Evolutionary conservation across 495 filamentous ascomycete genomes (phyloP), one percentile per base, ranked within the genome.

Genomic region (Aspergillus sclerotiicarbonarius): DNA sequence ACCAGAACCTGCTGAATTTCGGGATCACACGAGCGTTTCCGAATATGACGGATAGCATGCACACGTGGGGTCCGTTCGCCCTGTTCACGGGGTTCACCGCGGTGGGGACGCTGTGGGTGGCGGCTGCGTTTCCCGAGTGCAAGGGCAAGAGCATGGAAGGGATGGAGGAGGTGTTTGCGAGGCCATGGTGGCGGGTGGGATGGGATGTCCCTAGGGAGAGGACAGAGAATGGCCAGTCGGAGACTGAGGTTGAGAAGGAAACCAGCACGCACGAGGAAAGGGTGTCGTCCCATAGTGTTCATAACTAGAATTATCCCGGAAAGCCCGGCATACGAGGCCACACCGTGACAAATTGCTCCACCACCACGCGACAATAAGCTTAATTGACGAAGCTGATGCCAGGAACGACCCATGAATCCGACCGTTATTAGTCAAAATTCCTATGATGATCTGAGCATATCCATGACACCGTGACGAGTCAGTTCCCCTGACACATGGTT

Each of bases 1-100:
- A 64, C 41, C 63, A 69, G 48, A 64, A 69, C 25, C 48, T 66
- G 21, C 47, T 69, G 7, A 62, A 65, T 41, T 66, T 69, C 35
- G 67, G 61, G 15, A 64, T 69, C 32, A 61, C 63, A 0, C 51
- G 62, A 2, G 63, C 59, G 4, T 64, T 69, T 15, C 59, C 62
- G 0, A 64, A 64, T 37, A 65, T 65, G 63, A 62, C 56, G 0
- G 37, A 53, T 1, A 43, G 8, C 18, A 69, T 66, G 61, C 59
- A 66, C 10, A 30, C 63, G 10, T 66, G 53, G 32, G 63, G 66
- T 0, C 66, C 63, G 16, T 69, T 69, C 31, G 63, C 61, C 4
- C 43, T 68, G 1, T 64, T 66, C 29, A 41, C 61, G 18, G 60
- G 55, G 8, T 60, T 63, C 35, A 66, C 61, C 6, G 37, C 35